These are phyloP conservation scores for Mucor racemosus DNA, from an alignment of 371 early-diverging fungal species.

Conservation along the genomic window DNA sequence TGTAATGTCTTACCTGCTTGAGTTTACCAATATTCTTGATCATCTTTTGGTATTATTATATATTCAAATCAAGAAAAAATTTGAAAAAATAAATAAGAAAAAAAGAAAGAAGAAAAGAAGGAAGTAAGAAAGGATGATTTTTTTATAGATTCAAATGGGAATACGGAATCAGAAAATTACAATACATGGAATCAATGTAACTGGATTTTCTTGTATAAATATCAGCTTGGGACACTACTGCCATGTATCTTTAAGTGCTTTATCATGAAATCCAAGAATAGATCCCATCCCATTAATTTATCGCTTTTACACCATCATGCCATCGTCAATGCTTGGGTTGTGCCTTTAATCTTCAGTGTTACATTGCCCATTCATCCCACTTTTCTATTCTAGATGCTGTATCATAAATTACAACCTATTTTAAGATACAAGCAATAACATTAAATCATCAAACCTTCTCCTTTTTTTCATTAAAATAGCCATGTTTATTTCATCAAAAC, in stretches of 20 bases:
- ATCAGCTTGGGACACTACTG: neutral
- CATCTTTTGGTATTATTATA: constrained; percentile 24
- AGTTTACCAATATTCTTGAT: constrained; percentile 75
- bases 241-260: neutral
- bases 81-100: neutral
- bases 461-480: neutral
- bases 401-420: neutral
- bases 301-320: too few relatives aligned
- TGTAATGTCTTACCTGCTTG: constrained; percentile 56
- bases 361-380: too few relatives aligned
- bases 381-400: neutral
- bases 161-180: constrained; percentile 11
- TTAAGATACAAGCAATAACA: neutral
- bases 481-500: neutral
- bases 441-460: neutral
- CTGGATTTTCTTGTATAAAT: neutral
- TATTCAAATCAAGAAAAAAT: neutral
- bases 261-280: neutral
- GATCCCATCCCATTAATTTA: too few relatives aligned
- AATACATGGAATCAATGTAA: neutral
- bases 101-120: constrained; percentile 10
- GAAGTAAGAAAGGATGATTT: neutral
- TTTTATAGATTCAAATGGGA: constrained; percentile 7
- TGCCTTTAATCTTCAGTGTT: too few relatives aligned
- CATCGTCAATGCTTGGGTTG: too few relatives aligned